Base-by-base conservation (phyloP, 768 basidiomycete species). In the Pleurotus ostreatus region DNA sequence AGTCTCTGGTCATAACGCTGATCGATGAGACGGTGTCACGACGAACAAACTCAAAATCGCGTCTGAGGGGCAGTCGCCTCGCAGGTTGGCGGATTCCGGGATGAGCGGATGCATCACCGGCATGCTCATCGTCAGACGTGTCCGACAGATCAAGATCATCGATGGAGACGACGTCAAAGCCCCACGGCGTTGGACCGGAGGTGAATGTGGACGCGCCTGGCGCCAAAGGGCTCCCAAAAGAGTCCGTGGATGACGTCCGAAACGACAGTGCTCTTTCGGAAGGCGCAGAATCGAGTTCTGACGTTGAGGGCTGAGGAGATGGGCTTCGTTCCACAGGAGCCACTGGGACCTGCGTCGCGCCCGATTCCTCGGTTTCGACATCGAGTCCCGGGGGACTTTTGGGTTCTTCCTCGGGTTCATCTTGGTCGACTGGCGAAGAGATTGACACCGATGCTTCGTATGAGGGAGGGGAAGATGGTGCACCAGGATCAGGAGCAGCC, bases 131-230 rank as follows among this genome's bases (percentile, higher is more conserved):
- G 1, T 88, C 89, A 12, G 86, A 88, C 1, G 82, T 79, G 65
- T 91, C 89, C 1, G 89, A 91, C n/a, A 91, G 70, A 56, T 92
- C 89, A 41, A 89, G 70, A 40, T 91, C 90, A 63, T 92, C 89
- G 46, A 91, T 82, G 5, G 88, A 87, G 18, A 86, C 86, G 46
- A 90, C 79, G 57, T 91, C 87, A 48, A 89, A 82, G 58, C 73
- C 76, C 82, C 78, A 88, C 25, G 76, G 80, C 1, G 78, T 72
- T 26, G 74, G 71, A 6, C 54, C 48, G 44, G 52, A 56, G 64
- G 63, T 25, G 69, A 69, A 30, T 63, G 66, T 26, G 67, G 70
- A 65, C 78, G 69, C 68, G n/a, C 71, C 75, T 16, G 68, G 64
- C n/a, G 60, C 61, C 5, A 82, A 65, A 12, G 74, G 74, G 7